Evolutionary conservation across 805 yeast species (phyloP), one percentile per base, ranked within the genome.

Genomic region (Monosporozyma solicola): DNA sequence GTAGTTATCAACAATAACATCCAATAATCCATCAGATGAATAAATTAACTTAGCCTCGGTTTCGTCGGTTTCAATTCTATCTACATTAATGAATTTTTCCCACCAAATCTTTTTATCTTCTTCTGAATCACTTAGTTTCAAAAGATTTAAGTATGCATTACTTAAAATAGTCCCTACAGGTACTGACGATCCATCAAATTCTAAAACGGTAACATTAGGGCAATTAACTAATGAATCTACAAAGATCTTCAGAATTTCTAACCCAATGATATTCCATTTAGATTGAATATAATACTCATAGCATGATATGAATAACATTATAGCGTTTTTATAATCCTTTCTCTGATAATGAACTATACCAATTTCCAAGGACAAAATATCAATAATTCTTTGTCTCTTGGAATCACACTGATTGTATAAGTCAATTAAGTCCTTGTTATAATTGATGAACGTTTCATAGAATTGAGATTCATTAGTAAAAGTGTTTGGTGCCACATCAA

Each of bases 231-330:
- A 72, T 60, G 96, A 88, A 41, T 81, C 80, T 31, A 87, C 75
- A 62, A 84, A 89, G 1, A 83, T 72, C 58, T 80, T 81, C 41
- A 88, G 72, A 16, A 92, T 68, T n/a, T 77, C 69, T 5, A 80
- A 75, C 1, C 95, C 87, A 62, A 89, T 80, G 47, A 72, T 67
- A 50, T 78, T 78, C 97, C 97, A 91, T 1, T 90, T 88, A 48
- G 83, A 80, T 20, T 75, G 68, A 7, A 78, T 75, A 61, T 86
- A 90, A 52, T 80, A 80, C 41, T 79, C 80, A 48, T 87, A 87
- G 2, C 94, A 82, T 8, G 82, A 80, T 41, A 80, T 80, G 11
- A 92, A 71, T 2, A 87, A 80, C 5, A 77, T 71, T 15, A 82
- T 77, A 1, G 96, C 84, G 46, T 78, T 76, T 39, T 75, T 74